These are phyloP conservation scores for Colletotrichum sp. DNA, from an alignment of 2,329 filamentous ascomycete species.

Conservation along the genomic window DNA sequence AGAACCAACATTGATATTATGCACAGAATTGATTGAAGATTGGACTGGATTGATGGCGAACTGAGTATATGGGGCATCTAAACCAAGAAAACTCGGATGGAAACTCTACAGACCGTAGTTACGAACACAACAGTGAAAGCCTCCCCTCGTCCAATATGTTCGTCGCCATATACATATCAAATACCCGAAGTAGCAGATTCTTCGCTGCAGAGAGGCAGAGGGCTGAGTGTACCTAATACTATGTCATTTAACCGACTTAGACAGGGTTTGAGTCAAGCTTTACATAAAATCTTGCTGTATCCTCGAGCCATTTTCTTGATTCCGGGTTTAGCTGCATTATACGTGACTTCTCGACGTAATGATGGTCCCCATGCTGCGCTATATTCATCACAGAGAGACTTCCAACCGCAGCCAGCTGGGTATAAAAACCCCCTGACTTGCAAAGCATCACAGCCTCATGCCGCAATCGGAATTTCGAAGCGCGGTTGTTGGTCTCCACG, in stretches of 20 bases:
- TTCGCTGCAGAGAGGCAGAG: no score
- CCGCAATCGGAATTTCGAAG: not conserved
- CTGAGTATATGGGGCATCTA: not conserved
- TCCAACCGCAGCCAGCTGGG: not conserved
- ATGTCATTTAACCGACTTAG: no score
- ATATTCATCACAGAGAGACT: fast-evolving
- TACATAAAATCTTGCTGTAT: not conserved
- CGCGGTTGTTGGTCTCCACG: no score
- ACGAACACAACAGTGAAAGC: fast-evolving
- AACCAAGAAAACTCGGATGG: not conserved
- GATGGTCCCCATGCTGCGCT: not conserved
- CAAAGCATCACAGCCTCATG: not conserved
- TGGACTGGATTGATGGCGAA: fast-evolving
- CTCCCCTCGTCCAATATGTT: fast-evolving
- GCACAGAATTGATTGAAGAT: fast-evolving
- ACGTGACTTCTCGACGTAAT: not conserved
- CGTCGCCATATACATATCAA: not conserved
- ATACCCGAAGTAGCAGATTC: not conserved
- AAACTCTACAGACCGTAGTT: no score
- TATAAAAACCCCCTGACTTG: not conserved
- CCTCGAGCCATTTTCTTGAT: not conserved
- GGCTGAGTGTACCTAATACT: no score
- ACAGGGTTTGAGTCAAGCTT: not conserved
- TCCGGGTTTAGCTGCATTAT: not conserved
- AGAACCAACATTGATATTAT: no score